These are phyloP conservation scores for Pleomassaria siparia DNA, from an alignment of 2,329 filamentous ascomycete species.

Conservation along the genomic window DNA sequence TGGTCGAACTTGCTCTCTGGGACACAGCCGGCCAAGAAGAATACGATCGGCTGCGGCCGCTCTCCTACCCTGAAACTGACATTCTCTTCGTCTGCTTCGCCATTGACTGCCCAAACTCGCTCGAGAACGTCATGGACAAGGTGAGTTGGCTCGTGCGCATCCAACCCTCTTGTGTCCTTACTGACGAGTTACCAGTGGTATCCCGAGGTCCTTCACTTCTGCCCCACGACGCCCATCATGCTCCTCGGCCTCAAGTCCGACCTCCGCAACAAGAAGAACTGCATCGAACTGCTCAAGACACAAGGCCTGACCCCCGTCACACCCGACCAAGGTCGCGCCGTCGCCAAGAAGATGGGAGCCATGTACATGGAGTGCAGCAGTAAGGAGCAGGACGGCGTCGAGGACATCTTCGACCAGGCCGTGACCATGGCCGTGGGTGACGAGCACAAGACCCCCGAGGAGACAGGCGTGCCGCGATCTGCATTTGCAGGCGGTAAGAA, in stretches of 20 bases:
- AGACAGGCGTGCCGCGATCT: constrained; percentile 22
- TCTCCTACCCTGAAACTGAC: constrained; percentile 98
- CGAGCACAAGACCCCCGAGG: constrained; percentile 46
- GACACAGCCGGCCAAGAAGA: constrained; percentile 98
- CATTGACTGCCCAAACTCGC: constrained; percentile 96
- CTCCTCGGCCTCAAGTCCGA: constrained; percentile 97
- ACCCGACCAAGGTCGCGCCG: constrained; percentile 80
- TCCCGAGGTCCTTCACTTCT: constrained; percentile 98
- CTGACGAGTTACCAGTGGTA: constrained; percentile 77
- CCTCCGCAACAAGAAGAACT: constrained; percentile 90
- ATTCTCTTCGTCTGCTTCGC: constrained; percentile 98
- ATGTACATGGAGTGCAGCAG: constrained; percentile 98
- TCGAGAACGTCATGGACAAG: constrained; percentile 99
- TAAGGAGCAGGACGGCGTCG: constrained; percentile 94
- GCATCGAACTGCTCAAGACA: constrained; percentile 97
- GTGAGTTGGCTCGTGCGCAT: constrained; percentile 52
- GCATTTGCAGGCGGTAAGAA: constrained; percentile 34
- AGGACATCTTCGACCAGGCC: constrained; percentile 92
- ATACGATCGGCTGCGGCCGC: constrained; percentile 91
- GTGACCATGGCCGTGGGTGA: constrained; percentile 88
- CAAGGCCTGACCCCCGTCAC: constrained; percentile 96
- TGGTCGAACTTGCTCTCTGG: constrained; percentile 95
- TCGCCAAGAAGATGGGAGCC: constrained; percentile 91
- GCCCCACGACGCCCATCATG: constrained; percentile 92
- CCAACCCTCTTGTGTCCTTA: constrained; percentile 1